These are phyloP conservation scores for Morella rubra DNA, from an alignment of 306 rosid genomes.

Conservation along the genomic window DNA sequence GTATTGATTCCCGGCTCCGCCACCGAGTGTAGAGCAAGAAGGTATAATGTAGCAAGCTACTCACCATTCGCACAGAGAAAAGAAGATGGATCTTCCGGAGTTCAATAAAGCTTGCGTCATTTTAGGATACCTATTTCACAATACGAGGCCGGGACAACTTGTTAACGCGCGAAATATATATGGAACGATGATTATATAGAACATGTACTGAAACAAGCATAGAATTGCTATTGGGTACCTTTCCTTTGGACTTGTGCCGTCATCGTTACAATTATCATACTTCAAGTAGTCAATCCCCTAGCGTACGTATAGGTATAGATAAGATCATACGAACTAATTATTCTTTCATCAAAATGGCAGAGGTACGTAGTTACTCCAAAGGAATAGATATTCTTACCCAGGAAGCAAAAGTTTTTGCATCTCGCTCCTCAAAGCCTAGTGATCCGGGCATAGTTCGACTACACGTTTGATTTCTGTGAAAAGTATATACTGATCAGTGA, in stretches of 20 bases:
- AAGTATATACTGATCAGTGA: not conserved
- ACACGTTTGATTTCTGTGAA: constrained; percentile 55
- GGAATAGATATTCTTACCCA: constrained; percentile 48
- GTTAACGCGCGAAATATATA: too few species aligned
- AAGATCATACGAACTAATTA: not conserved
- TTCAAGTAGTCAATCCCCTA: constrained; percentile 79
- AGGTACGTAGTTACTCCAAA: not conserved
- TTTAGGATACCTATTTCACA: constrained; percentile 52
- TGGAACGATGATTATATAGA: too few species aligned
- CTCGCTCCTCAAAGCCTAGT: constrained; percentile 67
- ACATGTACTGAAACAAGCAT: too few species aligned
- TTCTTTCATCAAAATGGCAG: constrained; percentile 4
- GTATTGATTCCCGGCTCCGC: too few species aligned
- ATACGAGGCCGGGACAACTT: not conserved
- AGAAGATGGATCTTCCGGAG: constrained; percentile 57
- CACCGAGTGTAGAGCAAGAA: not conserved
- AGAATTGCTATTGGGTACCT: constrained; percentile 51
- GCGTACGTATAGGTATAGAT: not conserved
- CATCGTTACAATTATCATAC: constrained; percentile 68
- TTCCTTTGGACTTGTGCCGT: constrained; percentile 50
- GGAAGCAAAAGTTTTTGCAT: constrained; percentile 74
- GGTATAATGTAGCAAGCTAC: constrained; percentile 16
- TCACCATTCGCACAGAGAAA: constrained; percentile 82
- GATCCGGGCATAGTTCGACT: constrained; percentile 77
- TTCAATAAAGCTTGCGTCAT: constrained; percentile 62